Conservation (phyloP, 768 basidiomycete species). For the Kwoniella pini region DNA sequence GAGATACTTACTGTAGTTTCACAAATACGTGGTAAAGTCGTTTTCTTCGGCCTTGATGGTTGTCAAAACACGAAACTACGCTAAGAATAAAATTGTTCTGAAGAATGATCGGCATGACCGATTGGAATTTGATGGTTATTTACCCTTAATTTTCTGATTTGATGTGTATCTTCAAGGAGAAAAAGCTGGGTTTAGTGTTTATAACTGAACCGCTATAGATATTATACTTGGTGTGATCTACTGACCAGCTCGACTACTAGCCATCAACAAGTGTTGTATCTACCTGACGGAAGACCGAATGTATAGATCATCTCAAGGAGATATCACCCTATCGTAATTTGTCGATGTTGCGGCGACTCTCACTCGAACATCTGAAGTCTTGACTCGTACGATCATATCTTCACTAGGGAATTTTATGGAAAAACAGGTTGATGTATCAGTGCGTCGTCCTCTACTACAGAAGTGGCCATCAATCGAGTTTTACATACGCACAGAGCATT, state of each 20-base stretch:
- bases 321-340: no score
- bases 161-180: neutral
- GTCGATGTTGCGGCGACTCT: no score
- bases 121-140: slow-evolving; percentile 11
- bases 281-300: no score
- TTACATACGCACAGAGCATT: neutral
- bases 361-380: no score
- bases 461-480: neutral
- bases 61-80: neutral
- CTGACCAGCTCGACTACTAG: no score
- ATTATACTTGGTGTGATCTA: no score
- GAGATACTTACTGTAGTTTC: no score
- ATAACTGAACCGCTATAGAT: no score
- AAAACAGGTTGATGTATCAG: slow-evolving; percentile 2
- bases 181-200: no score
- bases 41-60: neutral
- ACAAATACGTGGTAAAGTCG: neutral
- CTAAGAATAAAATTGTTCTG: neutral
- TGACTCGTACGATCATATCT: no score
- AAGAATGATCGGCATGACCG: neutral
- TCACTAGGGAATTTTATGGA: neutral
- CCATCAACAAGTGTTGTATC: no score
- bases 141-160: slow-evolving; percentile 6
- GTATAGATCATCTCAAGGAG: no score
- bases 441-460: neutral